Percentiles rank a stretch among this genome's conserved stretches.
Conservation (phyloP, 106 monocot species). For the Dendrobium catenatum region DNA sequence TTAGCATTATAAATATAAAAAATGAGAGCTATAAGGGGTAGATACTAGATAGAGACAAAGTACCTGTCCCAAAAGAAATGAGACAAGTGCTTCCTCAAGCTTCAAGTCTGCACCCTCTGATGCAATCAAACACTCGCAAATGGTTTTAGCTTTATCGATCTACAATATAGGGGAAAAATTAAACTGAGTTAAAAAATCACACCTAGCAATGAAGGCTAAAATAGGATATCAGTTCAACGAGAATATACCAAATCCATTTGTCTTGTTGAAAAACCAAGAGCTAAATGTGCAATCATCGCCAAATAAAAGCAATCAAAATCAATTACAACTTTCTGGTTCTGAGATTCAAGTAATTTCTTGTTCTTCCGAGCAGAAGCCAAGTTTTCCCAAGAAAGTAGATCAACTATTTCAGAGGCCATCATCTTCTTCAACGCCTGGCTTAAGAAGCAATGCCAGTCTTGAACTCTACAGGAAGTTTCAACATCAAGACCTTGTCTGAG, state of each 20-base stretch:
- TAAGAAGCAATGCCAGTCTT: constrained; percentile 85
- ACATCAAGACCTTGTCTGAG: constrained; percentile 91
- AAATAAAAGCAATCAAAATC: constrained; percentile 84
- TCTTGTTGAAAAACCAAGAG: constrained; percentile 80
- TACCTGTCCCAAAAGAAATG: constrained; percentile 91
- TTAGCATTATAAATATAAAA: constrained; percentile 13
- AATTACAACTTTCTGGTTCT: constrained; percentile 71
- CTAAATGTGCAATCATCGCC: constrained; percentile 79
- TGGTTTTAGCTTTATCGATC: constrained; percentile 72
- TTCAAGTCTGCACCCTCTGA: constrained; percentile 75
- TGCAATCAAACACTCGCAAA: constrained; percentile 76
- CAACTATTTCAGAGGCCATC: constrained; percentile 68
- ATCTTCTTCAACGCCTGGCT: constrained; percentile 67
- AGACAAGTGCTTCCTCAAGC: constrained; percentile 83
- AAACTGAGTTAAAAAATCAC: not conserved
- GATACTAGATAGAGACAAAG: not conserved
- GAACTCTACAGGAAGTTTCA: constrained; percentile 80
- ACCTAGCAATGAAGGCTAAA: not conserved
- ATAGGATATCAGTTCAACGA: not conserved
- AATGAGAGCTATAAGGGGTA: not conserved
- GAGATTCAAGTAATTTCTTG: constrained; percentile 81
- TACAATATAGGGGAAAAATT: constrained; percentile 13
- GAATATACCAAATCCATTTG: constrained; percentile 70
- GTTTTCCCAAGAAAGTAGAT: constrained; percentile 80
- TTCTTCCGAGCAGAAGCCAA: constrained; percentile 74